Evolutionary conservation across 441 rosid species (phyloP).

Genomic region (Mallotus japonicus): DNA sequence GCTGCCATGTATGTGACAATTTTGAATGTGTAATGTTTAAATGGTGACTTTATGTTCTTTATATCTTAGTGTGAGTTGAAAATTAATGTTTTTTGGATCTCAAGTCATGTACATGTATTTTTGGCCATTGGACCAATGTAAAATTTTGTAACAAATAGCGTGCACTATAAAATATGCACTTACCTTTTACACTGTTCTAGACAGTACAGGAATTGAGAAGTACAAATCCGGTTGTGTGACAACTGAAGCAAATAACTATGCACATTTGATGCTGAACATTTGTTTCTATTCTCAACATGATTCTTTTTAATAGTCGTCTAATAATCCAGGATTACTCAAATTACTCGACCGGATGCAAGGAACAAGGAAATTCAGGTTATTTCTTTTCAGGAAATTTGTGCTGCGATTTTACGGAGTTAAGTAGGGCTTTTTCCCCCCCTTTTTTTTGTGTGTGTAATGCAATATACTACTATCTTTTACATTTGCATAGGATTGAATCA

Average conservation of each 20-base stretch:
- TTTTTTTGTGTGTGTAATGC: background rate
- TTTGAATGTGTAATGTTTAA: constrained; percentile 1
- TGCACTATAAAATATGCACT: background rate
- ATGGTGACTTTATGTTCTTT: background rate
- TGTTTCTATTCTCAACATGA: background rate
- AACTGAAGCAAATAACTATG: background rate
- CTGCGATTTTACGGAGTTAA: background rate
- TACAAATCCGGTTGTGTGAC: background rate
- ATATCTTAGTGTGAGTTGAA: background rate
- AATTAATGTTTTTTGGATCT: background rate
- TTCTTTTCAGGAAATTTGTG: background rate
- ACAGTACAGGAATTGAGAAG: background rate
- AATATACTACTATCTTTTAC: background rate
- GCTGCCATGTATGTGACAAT: constrained; percentile 17
- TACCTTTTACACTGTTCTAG: background rate
- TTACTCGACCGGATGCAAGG: background rate
- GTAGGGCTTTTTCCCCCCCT: background rate
- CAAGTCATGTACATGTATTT: background rate
- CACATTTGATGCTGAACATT: background rate
- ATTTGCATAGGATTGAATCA: background rate
- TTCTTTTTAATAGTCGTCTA: background rate
- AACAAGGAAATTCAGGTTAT: background rate
- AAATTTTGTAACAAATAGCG: background rate
- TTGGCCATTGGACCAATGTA: background rate
- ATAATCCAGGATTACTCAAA: constrained; percentile 9